Conservation (phyloP, 2,329 filamentous ascomycete genomes). For the Exophiala dermatitidis region DNA sequence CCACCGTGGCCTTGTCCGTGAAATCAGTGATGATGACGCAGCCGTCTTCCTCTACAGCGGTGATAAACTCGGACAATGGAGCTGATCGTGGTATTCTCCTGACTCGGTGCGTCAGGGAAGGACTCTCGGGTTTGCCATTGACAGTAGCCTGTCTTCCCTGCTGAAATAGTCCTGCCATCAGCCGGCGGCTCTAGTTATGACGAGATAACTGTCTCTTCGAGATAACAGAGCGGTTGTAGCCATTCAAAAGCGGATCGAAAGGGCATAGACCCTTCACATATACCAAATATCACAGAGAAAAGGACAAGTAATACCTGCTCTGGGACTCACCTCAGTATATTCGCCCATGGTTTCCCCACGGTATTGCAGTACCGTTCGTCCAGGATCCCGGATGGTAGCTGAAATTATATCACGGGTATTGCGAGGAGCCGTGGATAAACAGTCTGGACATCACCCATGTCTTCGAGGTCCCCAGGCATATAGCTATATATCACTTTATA, state of each 20-base stretch:
- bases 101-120: constrained; percentile 1
- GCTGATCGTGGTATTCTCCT: constrained; percentile 17
- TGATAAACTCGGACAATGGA: constrained; percentile 28
- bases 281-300: too few species aligned
- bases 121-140: constrained; percentile 2
- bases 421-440: too few species aligned
- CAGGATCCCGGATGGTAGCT: too few species aligned
- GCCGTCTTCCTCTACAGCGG: constrained; percentile 32
- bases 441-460: too few species aligned
- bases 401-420: too few species aligned
- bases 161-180: constrained; percentile 18
- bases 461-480: too few species aligned
- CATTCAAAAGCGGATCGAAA: too few species aligned
- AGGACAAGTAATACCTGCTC: constrained; percentile 5
- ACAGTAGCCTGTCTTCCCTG: constrained; percentile 17
- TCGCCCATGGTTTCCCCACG: constrained; percentile 9
- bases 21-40: constrained; percentile 33
- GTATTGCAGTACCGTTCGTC: too few species aligned
- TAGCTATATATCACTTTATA: too few species aligned
- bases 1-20: constrained; percentile 27
- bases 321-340: constrained; percentile 12
- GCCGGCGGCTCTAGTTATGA: background rate
- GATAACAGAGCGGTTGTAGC: background rate
- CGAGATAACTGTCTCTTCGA: too few species aligned
- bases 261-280: too few species aligned